These are phyloP conservation scores for Ophiostoma piceae DNA, from an alignment of 2,329 filamentous ascomycete genomes.

Conservation along the genomic window DNA sequence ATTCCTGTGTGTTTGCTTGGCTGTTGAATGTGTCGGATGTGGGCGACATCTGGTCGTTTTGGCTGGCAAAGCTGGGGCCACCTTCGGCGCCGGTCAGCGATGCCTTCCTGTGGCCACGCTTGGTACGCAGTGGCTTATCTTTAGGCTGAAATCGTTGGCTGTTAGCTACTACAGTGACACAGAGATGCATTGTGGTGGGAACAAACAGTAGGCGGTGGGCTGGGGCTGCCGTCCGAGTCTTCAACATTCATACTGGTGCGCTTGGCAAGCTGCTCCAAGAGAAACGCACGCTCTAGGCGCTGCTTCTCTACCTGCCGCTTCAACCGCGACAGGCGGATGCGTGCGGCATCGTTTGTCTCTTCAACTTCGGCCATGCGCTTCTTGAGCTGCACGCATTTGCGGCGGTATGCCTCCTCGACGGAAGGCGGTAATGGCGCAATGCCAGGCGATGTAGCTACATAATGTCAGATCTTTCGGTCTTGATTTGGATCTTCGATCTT, in stretches of 20 bases:
- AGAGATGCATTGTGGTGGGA: not conserved
- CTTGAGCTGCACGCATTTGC: constrained; percentile 93
- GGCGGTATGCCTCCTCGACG: constrained; percentile 90
- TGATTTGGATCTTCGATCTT: not conserved
- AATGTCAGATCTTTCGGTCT: not conserved
- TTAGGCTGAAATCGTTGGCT: constrained; percentile 52
- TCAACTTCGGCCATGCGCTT: constrained; percentile 88
- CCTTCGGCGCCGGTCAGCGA: constrained; percentile 39
- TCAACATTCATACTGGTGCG: constrained; percentile 70
- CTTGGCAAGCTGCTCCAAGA: constrained; percentile 66
- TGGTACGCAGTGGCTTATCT: constrained; percentile 70
- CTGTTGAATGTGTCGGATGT: constrained; percentile 48
- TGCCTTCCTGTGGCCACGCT: constrained; percentile 64
- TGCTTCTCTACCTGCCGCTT: constrained; percentile 86
- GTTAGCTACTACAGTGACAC: not conserved
- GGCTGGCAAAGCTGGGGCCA: constrained; percentile 4
- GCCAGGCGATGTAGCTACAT: constrained; percentile 11
- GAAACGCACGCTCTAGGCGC: constrained; percentile 74
- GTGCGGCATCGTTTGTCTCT: constrained; percentile 78
- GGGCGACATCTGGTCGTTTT: constrained; percentile 36
- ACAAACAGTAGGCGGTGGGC: constrained; percentile 71
- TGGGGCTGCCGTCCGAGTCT: constrained; percentile 73
- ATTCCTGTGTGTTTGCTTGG: constrained; percentile 27
- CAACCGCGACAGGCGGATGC: constrained; percentile 71
- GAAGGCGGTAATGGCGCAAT: constrained; percentile 67